These are phyloP conservation scores for Chloris gayana DNA, from an alignment of 176 grass and related monocot species.

Conservation along the genomic window DNA sequence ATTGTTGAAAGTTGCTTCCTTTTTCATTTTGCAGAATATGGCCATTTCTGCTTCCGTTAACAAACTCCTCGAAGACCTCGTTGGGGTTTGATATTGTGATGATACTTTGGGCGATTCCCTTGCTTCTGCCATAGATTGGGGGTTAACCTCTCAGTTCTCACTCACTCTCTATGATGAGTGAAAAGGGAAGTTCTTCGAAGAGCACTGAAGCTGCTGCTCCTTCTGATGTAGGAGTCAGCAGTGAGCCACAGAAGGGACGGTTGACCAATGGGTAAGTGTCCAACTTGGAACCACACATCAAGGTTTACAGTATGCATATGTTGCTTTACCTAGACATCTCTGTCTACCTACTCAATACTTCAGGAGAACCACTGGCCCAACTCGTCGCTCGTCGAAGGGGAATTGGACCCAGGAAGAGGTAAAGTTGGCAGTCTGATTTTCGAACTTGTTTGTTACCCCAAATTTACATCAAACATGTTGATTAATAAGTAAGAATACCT, in stretches of 20 bases:
- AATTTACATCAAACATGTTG: neutral
- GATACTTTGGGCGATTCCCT: conserved; percentile 30
- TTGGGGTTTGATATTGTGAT: conserved; percentile 41
- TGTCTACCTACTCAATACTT: conserved; percentile 20
- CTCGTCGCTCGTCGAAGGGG: conserved; percentile 82
- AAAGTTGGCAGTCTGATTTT: conserved; percentile 22
- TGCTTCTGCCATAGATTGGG: conserved; percentile 32
- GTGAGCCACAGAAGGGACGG: conserved; percentile 33
- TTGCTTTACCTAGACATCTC: conserved; percentile 20
- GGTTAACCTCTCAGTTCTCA: conserved; percentile 45
- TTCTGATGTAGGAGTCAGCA: conserved; percentile 39
- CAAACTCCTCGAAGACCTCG: conserved; percentile 14
- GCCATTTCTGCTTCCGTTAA: conserved; percentile 7
- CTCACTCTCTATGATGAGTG: conserved; percentile 32
- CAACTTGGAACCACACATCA: conserved; percentile 9
- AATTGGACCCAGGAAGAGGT: conserved; percentile 92
- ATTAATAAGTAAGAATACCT: neutral
- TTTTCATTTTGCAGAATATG: conserved; percentile 41
- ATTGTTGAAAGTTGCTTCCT: neutral
- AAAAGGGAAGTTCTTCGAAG: conserved; percentile 38
- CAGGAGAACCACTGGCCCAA: conserved; percentile 80
- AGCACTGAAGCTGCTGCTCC: conserved; percentile 40
- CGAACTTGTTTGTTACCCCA: neutral
- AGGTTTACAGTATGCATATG: conserved; percentile 21
- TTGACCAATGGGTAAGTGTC: conserved; percentile 53